phyloP scores from a whole-genome alignment of 1,284 basidiomycete species.

The Trametes polyzona region DNA sequence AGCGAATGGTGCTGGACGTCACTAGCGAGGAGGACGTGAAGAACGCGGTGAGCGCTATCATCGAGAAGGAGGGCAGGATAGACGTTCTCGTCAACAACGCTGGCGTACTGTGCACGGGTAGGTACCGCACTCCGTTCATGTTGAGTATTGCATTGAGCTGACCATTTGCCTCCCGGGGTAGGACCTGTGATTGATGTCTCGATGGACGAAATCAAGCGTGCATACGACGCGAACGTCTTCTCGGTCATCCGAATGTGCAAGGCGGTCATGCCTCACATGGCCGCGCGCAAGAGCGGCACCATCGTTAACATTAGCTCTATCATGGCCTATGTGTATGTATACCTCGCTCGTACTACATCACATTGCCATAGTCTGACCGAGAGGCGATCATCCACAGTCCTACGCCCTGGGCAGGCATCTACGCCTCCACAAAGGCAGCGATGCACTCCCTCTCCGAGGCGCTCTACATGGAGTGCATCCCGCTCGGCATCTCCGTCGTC shows the following conservation, averaged over 20 bases:
- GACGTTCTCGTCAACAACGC: constrained; percentile 40
- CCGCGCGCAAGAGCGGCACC: constrained; percentile 57
- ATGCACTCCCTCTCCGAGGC: constrained; percentile 62
- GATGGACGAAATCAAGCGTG: constrained; percentile 52
- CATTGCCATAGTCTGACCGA: background rate
- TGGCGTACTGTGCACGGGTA: constrained; percentile 36
- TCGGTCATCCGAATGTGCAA: constrained; percentile 63
- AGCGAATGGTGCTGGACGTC: constrained; percentile 38
- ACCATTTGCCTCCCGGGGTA: constrained; percentile 24
- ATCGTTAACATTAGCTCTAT: constrained; percentile 79
- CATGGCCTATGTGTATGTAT: constrained; percentile 57
- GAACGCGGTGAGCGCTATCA: constrained; percentile 32
- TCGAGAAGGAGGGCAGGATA: constrained; percentile 32
- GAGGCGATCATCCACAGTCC: constrained; percentile 42
- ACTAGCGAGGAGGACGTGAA: constrained; percentile 33
- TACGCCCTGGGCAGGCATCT: constrained; percentile 72
- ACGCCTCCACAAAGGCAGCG: constrained; percentile 71
- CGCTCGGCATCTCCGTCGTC: constrained; percentile 61
- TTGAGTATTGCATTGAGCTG: background rate
- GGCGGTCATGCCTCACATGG: constrained; percentile 74
- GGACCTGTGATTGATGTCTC: constrained; percentile 68
- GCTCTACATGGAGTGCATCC: constrained; percentile 70
- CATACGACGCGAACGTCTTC: constrained; percentile 70
- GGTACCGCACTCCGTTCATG: background rate
- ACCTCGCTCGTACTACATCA: background rate